Base-by-base conservation (phyloP, 2,329 filamentous ascomycete genomes). In the Pseudopyrenochaeta lycopersici region DNA sequence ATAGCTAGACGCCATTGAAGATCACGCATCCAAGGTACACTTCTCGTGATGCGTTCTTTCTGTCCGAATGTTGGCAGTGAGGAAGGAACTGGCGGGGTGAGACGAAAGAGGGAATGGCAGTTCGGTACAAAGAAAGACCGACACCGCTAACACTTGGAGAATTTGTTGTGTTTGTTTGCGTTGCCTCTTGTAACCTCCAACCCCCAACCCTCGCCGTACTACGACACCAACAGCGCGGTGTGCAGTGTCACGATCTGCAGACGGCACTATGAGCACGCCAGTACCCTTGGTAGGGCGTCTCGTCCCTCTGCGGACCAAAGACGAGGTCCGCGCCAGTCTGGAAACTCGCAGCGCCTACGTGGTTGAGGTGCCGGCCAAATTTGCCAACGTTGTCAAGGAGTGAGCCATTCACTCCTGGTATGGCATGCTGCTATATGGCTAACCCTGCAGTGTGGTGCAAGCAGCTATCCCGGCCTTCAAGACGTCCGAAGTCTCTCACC, bases 311-410 rank as follows among this genome's bases (percentile, higher is more conserved):
- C 78, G 77, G 66, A 82, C 80, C 46, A 81, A 80, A 60, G 80
- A 81, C 58, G 80, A 82, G 66, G 78, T 80, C 56, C 78, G 78
- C 48, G 79, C 80, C 51, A 76, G 75, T 46, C 75, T 78, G 31
- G 80, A 82, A 62, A 81, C 78, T 77, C 85, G 88, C 44, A 81
- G 85, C 54, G 88, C 88, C 48, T 90, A 89, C 72, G 85, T 91
- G 58, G 88, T 91, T 44, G 84, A 89, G 67, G 84, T 90, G 49
- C 90, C 90, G 41, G 85, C 87, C 59, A 90, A 88, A 75, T 82
- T 84, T 64, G 89, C 90, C 62, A 91, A 90, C 74, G 82, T 84
- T 60, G 84, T 92, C 68, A 84, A 95, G 70, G 87, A 84, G 90
- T 92, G 78, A 74, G 86, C 81, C 31, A 42, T 55, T 56, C 52